Conservation (phyloP, 2,329 filamentous ascomycete genomes). For the Cercospora zeae-maydis region DNA sequence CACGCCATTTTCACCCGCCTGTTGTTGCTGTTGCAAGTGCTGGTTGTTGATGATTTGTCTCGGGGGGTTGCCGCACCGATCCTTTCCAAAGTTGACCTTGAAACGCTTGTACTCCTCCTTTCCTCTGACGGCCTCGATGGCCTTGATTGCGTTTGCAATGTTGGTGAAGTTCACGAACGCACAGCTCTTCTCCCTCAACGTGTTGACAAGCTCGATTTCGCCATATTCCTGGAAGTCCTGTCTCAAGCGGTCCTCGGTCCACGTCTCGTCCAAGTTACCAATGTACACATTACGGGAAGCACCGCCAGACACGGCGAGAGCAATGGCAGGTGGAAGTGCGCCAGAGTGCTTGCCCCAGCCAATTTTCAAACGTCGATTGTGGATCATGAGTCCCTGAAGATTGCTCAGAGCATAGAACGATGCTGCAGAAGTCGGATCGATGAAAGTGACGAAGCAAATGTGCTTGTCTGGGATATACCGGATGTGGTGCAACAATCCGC, state of each 20-base stretch:
- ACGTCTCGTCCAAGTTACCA: slow-evolving; percentile 93
- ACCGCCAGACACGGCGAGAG: slow-evolving; percentile 89
- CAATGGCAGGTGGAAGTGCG: slow-evolving; percentile 90
- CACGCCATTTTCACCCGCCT: slow-evolving; percentile 51
- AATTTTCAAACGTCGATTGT: slow-evolving; percentile 96
- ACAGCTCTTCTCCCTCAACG: slow-evolving; percentile 96
- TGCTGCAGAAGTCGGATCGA: slow-evolving; percentile 93
- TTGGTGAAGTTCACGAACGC: slow-evolving; percentile 99
- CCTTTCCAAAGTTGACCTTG: slow-evolving; percentile 99
- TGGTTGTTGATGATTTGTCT: slow-evolving; percentile 68
- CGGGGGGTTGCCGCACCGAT: slow-evolving; percentile 93
- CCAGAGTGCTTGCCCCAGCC: slow-evolving; percentile 99
- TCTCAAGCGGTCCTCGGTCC: slow-evolving; percentile 91
- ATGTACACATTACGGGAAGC: slow-evolving; percentile 99
- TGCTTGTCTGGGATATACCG: slow-evolving; percentile 99
- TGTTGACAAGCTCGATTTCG: slow-evolving; percentile 96
- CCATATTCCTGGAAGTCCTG: slow-evolving; percentile 97
- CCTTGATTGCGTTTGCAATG: slow-evolving; percentile 99
- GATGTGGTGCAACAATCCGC: slow-evolving; percentile 93
- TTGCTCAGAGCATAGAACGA: slow-evolving; percentile 98
- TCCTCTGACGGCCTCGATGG: slow-evolving; percentile 90
- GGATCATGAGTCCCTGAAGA: slow-evolving; percentile 96
- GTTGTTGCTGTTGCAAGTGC: slow-evolving; percentile 58
- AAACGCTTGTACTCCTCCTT: slow-evolving; percentile 97
- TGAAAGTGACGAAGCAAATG: slow-evolving; percentile 99